A percentile compares a stretch with the other conserved stretches of the same genome.
phyloP scores from a whole-genome alignment of 2,329 filamentous ascomycete genomes.

The Penicillium polonicum region DNA sequence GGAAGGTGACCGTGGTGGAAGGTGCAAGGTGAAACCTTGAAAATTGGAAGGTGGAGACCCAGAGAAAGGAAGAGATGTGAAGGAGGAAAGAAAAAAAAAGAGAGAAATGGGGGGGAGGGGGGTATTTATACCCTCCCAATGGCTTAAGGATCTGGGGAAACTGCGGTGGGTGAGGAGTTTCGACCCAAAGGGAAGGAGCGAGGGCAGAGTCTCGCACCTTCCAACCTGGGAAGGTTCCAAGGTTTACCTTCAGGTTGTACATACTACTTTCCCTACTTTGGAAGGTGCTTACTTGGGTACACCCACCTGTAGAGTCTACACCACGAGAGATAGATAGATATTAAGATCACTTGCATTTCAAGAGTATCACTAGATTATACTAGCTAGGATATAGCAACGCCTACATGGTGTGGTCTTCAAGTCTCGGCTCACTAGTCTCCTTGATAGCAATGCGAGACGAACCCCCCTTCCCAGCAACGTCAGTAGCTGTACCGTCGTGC shows the following conservation, averaged over 20 bases:
- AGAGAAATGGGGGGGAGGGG: not conserved
- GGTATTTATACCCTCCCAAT: not conserved
- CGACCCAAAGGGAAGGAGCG: not conserved
- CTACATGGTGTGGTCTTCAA: slow-evolving; percentile 20
- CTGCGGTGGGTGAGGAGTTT: not conserved
- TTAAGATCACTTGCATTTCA: not conserved
- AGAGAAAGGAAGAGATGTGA: not conserved
- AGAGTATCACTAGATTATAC: not conserved
- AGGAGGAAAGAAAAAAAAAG: not conserved
- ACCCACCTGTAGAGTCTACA: not conserved
- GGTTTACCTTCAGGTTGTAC: not conserved
- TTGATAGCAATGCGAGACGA: slow-evolving; percentile 17
- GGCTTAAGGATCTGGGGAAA: not conserved
- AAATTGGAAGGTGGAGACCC: not conserved
- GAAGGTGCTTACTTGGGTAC: not conserved
- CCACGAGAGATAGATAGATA: not conserved
- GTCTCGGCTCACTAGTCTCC: slow-evolving; percentile 13
- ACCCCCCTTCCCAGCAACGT: slow-evolving; percentile 12
- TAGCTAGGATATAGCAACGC: not conserved
- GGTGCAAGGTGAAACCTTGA: not conserved
- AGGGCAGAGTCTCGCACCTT: not conserved
- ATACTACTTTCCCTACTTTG: not conserved
- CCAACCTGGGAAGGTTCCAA: too few relatives aligned
- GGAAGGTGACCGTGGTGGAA: not conserved
- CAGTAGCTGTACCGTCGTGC: not conserved